A percentile compares a stretch with the other conserved stretches of the same genome.
These are phyloP conservation scores for Takashimella tepidaria DNA, from an alignment of 1,284 basidiomycete species.

Conservation along the genomic window DNA sequence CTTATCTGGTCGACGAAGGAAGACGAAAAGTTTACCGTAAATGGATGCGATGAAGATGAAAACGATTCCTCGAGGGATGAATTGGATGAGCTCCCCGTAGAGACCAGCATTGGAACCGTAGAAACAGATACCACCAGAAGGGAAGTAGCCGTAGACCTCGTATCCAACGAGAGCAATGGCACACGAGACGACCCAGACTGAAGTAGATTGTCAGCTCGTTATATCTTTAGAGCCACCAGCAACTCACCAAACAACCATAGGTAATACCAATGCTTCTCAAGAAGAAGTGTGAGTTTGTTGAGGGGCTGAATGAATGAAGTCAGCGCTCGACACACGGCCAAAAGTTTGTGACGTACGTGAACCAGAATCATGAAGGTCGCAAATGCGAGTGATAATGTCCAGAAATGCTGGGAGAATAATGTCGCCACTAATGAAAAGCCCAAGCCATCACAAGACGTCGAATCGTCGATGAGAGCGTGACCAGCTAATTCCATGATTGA, in stretches of 20 bases:
- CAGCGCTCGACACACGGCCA: background rate
- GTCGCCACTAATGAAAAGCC: slow-evolving; percentile 39
- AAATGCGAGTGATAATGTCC: slow-evolving; percentile 44
- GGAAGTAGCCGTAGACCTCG: slow-evolving; percentile 37
- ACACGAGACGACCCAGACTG: slow-evolving; percentile 38
- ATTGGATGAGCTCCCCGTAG: slow-evolving; percentile 47
- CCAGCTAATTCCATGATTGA: slow-evolving; percentile 22
- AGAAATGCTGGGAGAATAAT: slow-evolving; percentile 43
- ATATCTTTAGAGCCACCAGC: too few relatives aligned
- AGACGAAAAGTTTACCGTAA: slow-evolving; percentile 47
- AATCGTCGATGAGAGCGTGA: slow-evolving; percentile 23
- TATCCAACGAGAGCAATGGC: slow-evolving; percentile 32
- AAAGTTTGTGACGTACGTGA: slow-evolving; percentile 29
- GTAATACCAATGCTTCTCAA: slow-evolving; percentile 44
- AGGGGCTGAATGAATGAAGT: slow-evolving; percentile 41
- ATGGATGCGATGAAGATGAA: slow-evolving; percentile 42
- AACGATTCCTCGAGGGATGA: slow-evolving; percentile 41
- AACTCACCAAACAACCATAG: slow-evolving; percentile 34
- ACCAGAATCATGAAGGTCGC: slow-evolving; percentile 48
- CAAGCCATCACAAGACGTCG: slow-evolving; percentile 37
- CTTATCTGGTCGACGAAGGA: slow-evolving; percentile 47
- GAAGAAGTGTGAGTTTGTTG: slow-evolving; percentile 31
- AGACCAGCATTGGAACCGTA: slow-evolving; percentile 40
- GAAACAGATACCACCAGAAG: slow-evolving; percentile 44
- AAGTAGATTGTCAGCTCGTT: too few relatives aligned